Base-by-base conservation (phyloP, 306 rosid genomes). In the peach (Prunus persica) region DNA sequence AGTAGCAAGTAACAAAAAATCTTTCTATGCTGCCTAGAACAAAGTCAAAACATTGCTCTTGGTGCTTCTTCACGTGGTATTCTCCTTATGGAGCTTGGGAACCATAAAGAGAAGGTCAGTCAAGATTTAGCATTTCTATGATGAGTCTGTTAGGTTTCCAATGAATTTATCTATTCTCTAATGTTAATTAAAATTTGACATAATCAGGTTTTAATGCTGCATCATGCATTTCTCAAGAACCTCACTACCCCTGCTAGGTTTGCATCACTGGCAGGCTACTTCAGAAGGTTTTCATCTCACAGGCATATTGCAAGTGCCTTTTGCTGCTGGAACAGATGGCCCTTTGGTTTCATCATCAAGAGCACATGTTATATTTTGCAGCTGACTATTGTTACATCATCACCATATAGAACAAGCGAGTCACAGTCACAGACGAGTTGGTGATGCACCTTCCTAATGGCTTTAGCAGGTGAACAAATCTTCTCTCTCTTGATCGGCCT, bases 1-100 rank as follows among this genome's bases (percentile, higher is more conserved):
- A 62, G 55, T 32, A 34, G 32, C 57, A 69, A 50, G 77, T 50
- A 8, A 65, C 12, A 60, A 28, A 51, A 38, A 30, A 8, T 68
- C 38, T 72, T 73, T 69, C 27, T 72, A 19, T 30, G 50, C 56
- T 27, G 75, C 57, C 58, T 43, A 67, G 38, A 5, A 45, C 67
- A 25, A 25, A 20, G 77, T 57, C 68, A 4, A 15, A 46, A 46
- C 46, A 30, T 2, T 25, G 28, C 69, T 25, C 67, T 20, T 24
- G 5, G 43, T 25, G 41, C 55, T 58, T 73, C 45, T 20, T 45
- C 69, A 51, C 41, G 2, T 22, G 19, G 49, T 52, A 28, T 34
- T 22, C 62, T 56, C 24, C 27, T 56, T 8, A 9, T 56, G 61
- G 61, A 56, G 61, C 61, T n/a, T n/a, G 61, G 28, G 12, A 20